Conservation (phyloP, 2,329 filamentous ascomycete species). For the Didymella pomorum region DNA sequence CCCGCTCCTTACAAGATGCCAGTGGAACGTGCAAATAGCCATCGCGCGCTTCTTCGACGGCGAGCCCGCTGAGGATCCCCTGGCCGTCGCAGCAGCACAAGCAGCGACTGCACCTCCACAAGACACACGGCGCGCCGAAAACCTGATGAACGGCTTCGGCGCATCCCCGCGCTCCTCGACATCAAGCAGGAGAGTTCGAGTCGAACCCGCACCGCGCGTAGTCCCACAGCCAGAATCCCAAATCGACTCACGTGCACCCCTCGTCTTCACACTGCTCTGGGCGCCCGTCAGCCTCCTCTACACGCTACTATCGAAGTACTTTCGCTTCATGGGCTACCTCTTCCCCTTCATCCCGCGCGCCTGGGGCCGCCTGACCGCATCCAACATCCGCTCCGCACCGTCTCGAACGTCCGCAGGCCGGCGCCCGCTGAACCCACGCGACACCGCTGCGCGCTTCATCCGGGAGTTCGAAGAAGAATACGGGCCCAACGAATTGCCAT, state of each 20-base stretch:
- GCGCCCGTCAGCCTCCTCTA: conserved; percentile 83
- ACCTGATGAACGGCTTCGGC: conserved; percentile 65
- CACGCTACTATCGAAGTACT: conserved; percentile 71
- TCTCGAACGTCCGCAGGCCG: too few species aligned
- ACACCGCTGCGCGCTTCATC: conserved; percentile 87
- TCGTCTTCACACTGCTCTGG: conserved; percentile 79
- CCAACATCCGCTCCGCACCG: conserved; percentile 51
- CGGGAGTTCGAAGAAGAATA: conserved; percentile 96
- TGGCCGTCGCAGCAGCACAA: conserved; percentile 69
- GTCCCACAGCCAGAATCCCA: conserved; percentile 76
- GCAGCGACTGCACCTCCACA: conserved; percentile 53
- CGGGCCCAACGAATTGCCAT: conserved; percentile 74
- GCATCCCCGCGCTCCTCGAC: conserved; percentile 41
- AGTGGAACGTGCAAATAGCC: conserved; percentile 98
- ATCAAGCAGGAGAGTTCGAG: conserved; percentile 46
- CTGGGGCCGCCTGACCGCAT: conserved; percentile 61
- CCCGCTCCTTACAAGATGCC: conserved; percentile 79
- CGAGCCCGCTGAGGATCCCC: conserved; percentile 77
- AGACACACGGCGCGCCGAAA: conserved; percentile 72
- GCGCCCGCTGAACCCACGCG: conserved; percentile 79
- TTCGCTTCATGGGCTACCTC: conserved; percentile 78
- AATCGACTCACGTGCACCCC: conserved; percentile 72
- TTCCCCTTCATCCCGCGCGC: conserved; percentile 80
- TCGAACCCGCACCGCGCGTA: conserved; percentile 81
- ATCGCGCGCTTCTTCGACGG: conserved; percentile 98